Base-by-base conservation (phyloP, 257 asterid species). In the Handroanthus guayacan region DNA sequence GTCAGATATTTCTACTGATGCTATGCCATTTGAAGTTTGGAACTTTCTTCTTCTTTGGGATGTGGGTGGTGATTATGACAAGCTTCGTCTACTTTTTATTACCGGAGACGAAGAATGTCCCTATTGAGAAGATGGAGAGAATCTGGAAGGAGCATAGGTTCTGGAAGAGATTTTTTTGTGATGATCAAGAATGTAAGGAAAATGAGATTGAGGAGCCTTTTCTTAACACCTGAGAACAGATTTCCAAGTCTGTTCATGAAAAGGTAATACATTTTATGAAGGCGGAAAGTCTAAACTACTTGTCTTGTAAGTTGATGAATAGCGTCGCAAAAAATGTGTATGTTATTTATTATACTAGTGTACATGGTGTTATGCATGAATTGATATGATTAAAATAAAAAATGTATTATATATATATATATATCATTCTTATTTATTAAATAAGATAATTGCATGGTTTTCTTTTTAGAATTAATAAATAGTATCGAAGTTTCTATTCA, bases 61-160 rank as follows among this genome's bases (percentile, higher is more conserved):
- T 17, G 31, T 84, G 84, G 84, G 82, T 84, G 69, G 78, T 17
- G 5, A 5, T 82, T 2, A 84, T 84, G 88, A 75, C 88, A 11
- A 69, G 4, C 2, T 81, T 79, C 71, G 82, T 82, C 5, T 75
- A 57, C 71, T 76, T 84, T 31, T 64, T 84, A 6, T 13, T 84
- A 64, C 86, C 88, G 18, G 88, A 84, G 79, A 84, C 88, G 0
- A 84, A 80, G 73, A 78, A 80, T 55, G 52, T 84, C 37, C 88
- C 88, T 13, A 79, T 84, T 3, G 88, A 84, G 44, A 69, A 71
- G 58, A 84, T 84, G 88, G 84, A 79, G 38, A 60, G 13, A 14
- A 74, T 84, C 1, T 84, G 88, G 88, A 74, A 20, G 20, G 79
- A 76, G n/a, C 88, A 84, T 79, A 41, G 82, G 62, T 84, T 76